Conservation (phyloP, 441 rosid species). For the Omphalea diandra region DNA sequence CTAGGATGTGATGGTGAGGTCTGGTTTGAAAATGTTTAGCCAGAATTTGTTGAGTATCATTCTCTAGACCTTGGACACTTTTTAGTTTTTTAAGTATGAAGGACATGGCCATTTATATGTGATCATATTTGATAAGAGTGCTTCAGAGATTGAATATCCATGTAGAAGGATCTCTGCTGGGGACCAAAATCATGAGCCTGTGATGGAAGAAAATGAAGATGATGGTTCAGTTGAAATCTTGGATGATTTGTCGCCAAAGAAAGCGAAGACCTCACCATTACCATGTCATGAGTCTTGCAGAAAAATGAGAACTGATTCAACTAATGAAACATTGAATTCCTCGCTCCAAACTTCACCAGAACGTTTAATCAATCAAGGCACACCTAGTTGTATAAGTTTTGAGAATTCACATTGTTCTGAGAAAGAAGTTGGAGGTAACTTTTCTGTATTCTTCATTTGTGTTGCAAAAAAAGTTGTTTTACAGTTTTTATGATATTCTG, state of each 20-base stretch:
- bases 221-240: not conserved
- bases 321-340: not conserved
- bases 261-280: not conserved
- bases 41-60: slow-evolving; percentile 35
- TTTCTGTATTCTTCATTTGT: not conserved
- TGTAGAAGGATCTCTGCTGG: not conserved
- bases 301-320: not conserved
- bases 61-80: slow-evolving; percentile 29
- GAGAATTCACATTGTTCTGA: not conserved
- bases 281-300: not conserved
- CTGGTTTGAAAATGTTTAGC: slow-evolving; percentile 23
- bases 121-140: slow-evolving; percentile 26
- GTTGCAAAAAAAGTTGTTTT: not conserved
- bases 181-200: not conserved
- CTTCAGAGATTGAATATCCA: slow-evolving; percentile 26
- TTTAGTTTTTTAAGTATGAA: slow-evolving; percentile 33
- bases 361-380: not conserved
- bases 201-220: slow-evolving; percentile 2
- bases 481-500: not conserved
- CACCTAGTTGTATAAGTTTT: not conserved
- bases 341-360: not conserved
- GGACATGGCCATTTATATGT: slow-evolving; percentile 28
- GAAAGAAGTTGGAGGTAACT: not conserved
- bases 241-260: not conserved
- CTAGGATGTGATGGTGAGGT: slow-evolving; percentile 17